Evolutionary conservation across 2,329 filamentous ascomycete genomes (phyloP).

Genomic region (Hymenoscyphus infarciens): DNA sequence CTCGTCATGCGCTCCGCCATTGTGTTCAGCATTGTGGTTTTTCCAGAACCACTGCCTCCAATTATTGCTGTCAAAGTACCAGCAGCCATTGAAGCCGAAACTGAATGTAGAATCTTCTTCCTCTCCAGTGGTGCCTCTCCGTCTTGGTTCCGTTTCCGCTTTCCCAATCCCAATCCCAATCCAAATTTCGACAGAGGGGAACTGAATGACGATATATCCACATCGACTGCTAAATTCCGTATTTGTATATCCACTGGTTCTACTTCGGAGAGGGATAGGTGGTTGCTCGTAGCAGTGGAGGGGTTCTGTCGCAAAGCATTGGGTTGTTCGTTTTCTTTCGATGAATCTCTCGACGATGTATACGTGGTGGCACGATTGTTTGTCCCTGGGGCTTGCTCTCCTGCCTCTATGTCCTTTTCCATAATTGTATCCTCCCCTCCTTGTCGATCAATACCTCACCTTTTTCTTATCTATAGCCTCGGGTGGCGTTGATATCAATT

Average conservation of each 20-base stretch:
- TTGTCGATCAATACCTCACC: not conserved
- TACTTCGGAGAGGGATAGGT: constrained; percentile 45
- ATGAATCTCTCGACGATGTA: constrained; percentile 7
- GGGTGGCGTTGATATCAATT: not conserved
- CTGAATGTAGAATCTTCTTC: constrained; percentile 57
- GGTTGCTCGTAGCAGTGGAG: constrained; percentile 26
- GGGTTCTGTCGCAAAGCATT: constrained; percentile 13
- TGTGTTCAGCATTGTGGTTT: constrained; percentile 68
- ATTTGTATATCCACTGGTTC: constrained; percentile 52
- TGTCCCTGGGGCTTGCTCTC: not conserved
- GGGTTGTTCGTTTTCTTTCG: constrained; percentile 1
- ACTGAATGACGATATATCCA: constrained; percentile 56
- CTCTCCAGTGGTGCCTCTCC: constrained; percentile 35
- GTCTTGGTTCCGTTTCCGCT: constrained; percentile 26
- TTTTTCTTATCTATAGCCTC: not conserved
- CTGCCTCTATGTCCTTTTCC: not conserved
- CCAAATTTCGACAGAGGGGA: constrained; percentile 41
- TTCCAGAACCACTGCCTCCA: constrained; percentile 70
- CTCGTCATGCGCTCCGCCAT: constrained; percentile 65
- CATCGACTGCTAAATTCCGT: constrained; percentile 51
- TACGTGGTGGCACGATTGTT: not conserved
- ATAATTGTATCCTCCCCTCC: not conserved
- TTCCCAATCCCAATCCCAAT: constrained; percentile 36
- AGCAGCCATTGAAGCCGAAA: constrained; percentile 60
- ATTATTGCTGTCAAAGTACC: constrained; percentile 73